These are phyloP conservation scores for Hypericum perforatum DNA, from an alignment of 345 rosid species.

Conservation along the genomic window DNA sequence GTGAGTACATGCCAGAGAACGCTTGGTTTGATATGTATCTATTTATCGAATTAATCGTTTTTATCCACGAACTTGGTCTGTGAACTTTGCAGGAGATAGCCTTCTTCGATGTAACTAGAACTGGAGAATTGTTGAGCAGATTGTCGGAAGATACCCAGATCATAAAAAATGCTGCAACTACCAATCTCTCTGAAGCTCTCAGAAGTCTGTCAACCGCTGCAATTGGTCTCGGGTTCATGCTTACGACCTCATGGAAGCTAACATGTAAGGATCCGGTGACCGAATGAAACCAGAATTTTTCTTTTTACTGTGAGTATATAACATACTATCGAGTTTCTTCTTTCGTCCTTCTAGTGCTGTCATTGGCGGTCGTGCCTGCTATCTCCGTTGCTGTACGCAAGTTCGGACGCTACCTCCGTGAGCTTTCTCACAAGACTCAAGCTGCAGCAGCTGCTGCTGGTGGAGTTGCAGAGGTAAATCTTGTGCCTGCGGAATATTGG, in stretches of 20 bases:
- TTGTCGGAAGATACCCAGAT: conserved; percentile 60
- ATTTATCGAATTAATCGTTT: conserved; percentile 2
- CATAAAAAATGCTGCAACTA: conserved; percentile 61
- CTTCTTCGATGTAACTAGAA: conserved; percentile 52
- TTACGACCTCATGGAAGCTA: conserved; percentile 55
- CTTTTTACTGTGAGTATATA: no score
- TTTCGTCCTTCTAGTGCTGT: no score
- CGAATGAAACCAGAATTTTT: no score
- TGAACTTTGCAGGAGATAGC: conserved; percentile 41
- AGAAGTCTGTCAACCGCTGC: conserved; percentile 43
- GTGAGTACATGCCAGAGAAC: conserved; percentile 13
- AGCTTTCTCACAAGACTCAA: no score
- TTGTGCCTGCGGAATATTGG: no score
- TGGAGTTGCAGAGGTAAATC: no score
- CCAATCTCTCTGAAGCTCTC: conserved; percentile 59
- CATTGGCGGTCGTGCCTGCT: no score
- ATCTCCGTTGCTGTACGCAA: no score
- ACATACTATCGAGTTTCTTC: no score
- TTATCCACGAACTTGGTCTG: conserved; percentile 1
- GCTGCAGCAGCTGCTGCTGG: no score
- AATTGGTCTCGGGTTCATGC: conserved; percentile 59
- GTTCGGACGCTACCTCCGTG: no score
- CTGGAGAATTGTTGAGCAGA: conserved; percentile 62
- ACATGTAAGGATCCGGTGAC: conserved; percentile 27
- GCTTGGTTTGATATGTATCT: background rate